Evolutionary conservation across 805 yeast species (phyloP), one percentile per base, ranked within the genome.

Genomic region (Yarrowia sp.): DNA sequence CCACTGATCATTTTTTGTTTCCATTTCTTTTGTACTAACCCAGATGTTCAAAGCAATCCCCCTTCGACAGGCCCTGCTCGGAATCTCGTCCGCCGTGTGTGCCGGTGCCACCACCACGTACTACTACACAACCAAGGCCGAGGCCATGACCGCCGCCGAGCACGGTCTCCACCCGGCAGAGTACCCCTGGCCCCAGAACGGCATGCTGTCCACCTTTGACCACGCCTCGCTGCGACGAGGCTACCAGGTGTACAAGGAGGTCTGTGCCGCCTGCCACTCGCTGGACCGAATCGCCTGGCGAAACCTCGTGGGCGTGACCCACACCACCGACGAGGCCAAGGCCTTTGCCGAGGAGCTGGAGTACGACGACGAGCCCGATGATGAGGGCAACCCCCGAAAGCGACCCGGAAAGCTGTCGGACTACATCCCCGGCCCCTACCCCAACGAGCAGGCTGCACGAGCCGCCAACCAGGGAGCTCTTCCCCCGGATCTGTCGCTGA

Each of bases 401-500:
- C 92, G 99, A 85, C 90, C 96, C 69, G 99, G 99, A 83, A 95
- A 95, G 83, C 86, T 95, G 78, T 93, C 98, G 71, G 99, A 95
- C 82, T 86, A 89, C 81, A 84, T 95, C 73, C 98, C 96, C 74
- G 91, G 90, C 72, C 99, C 99, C 69, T 95, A 95, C 80, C 91
- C 92, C 73, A 95, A 95, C 79, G 99, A 95, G 82, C 96, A 95
- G 84, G 98, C 98, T 72, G 99, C 99, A 61, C 91, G 99, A 85
- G 97, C 98, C 73, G 98, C 97, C 71, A 95, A 95, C 86, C 97
- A 92, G 84, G 99, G 99, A 82, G 98, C 99, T 71, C 85, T 90
- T 73, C 99, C 99, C 72, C 99, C 99, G 70, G 99, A 95, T 84
- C 87, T 95, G 78, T 92, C 98, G 46, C 85, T 95, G 80, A 92